These are phyloP conservation scores for Durusdinium trenchii DNA, from an alignment of 73 alveolate species.

Conservation along the genomic window DNA sequence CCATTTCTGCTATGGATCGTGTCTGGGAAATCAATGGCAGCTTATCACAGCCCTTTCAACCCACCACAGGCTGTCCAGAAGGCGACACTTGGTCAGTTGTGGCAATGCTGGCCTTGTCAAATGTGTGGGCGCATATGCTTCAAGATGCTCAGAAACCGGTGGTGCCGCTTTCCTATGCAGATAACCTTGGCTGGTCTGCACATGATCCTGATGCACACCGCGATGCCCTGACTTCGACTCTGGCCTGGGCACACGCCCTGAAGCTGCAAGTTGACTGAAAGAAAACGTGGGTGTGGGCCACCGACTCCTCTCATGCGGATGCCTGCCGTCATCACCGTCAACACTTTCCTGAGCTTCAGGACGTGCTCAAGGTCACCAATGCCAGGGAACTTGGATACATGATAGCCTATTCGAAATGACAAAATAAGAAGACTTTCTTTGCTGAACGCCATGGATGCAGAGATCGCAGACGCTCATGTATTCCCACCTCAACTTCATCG, in stretches of 20 bases:
- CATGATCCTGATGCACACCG: not conserved
- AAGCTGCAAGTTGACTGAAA: not conserved
- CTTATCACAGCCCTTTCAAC: too few relatives aligned
- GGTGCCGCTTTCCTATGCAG: not conserved
- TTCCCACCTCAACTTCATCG: too few relatives aligned
- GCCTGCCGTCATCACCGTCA: not conserved
- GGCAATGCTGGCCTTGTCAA: not conserved
- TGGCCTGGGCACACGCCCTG: not conserved
- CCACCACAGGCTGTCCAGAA: not conserved
- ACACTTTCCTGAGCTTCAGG: not conserved
- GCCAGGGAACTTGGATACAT: not conserved
- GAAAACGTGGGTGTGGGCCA: not conserved
- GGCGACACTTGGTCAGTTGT: not conserved
- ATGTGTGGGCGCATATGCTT: not conserved
- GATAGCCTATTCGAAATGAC: not conserved
- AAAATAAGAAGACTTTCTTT: not conserved
- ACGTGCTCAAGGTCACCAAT: not conserved
- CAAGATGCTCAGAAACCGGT: not conserved
- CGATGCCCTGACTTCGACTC: not conserved
- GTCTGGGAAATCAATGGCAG: not conserved
- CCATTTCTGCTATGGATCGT: not conserved
- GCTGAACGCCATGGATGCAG: not conserved
- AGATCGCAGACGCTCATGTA: too few relatives aligned
- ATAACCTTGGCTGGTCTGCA: not conserved
- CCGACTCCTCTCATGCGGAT: not conserved